These are phyloP conservation scores for Condylostoma magnum DNA, from an alignment of 169 alveolate genomes.

Conservation along the genomic window DNA sequence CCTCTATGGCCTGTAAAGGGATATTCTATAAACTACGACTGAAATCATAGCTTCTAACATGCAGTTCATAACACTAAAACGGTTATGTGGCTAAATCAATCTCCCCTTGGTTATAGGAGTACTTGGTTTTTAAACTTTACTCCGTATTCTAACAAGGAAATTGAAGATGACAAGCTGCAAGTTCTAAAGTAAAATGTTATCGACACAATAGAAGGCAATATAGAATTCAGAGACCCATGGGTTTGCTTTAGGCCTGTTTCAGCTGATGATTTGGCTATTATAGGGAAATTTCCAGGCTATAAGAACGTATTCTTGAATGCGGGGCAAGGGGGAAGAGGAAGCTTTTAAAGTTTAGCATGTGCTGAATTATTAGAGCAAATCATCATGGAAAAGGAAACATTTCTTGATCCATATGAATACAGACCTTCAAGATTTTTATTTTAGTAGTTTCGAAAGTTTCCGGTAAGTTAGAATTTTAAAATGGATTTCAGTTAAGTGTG, in stretches of 20 bases:
- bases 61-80: not conserved
- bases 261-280: slow-evolving; percentile 23
- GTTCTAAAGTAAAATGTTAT: not conserved
- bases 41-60: not conserved
- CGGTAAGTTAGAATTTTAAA: too few relatives aligned
- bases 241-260: slow-evolving; percentile 19
- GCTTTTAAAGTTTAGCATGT: not conserved
- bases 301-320: slow-evolving; percentile 13
- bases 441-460: not conserved
- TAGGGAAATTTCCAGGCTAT: not conserved
- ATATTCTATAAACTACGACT: not conserved
- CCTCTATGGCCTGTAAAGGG: slow-evolving; percentile 34
- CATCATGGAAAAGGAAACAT: not conserved
- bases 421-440: slow-evolving; percentile 10
- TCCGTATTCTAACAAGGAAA: not conserved
- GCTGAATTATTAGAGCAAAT: slow-evolving; percentile 23
- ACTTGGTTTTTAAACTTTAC: slow-evolving; percentile 2
- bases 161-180: not conserved
- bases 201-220: not conserved
- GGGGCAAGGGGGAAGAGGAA: slow-evolving; percentile 31
- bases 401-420: slow-evolving; percentile 9
- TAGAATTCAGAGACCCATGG: slow-evolving; percentile 15
- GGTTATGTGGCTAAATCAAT: too few relatives aligned
- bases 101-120: not conserved
- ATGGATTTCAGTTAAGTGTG: too few relatives aligned